These are phyloP conservation scores for Quercus rubra DNA, from an alignment of 306 rosid genomes.

Conservation along the genomic window DNA sequence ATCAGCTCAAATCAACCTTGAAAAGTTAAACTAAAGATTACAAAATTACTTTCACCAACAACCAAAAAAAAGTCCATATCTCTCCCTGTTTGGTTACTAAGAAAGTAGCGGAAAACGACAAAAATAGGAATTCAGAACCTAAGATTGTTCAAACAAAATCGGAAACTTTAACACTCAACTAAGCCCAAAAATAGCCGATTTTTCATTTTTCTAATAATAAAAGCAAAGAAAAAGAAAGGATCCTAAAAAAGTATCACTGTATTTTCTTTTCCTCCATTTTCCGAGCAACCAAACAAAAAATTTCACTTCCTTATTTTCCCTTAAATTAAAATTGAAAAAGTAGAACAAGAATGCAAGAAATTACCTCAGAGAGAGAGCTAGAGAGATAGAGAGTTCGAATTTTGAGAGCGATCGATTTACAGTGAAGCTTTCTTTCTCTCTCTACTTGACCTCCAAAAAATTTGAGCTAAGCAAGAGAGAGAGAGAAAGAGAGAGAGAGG, in stretches of 20 bases:
- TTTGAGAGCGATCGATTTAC: conserved; percentile 8
- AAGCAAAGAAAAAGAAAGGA: conserved; percentile 12
- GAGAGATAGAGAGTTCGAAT: neutral
- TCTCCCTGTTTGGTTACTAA: neutral
- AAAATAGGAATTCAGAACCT: neutral
- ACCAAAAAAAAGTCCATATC: neutral
- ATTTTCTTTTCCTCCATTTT: conserved; percentile 1
- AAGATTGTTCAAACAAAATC: neutral
- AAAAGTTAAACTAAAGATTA: neutral
- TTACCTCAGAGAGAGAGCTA: conserved; percentile 24
- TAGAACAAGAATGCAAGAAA: conserved; percentile 35
- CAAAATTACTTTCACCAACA: neutral
- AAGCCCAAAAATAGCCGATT: neutral
- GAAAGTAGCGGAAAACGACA: neutral
- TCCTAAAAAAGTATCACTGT: conserved; percentile 3
- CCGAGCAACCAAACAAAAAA: conserved; percentile 8
- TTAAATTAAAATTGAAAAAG: neutral
- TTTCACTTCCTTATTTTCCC: neutral
- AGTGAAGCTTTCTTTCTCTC: neutral
- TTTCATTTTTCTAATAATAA: neutral
- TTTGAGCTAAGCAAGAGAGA: conserved; percentile 10
- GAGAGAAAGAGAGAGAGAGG: neutral
- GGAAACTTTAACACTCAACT: neutral
- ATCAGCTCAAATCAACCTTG: conserved; percentile 16
- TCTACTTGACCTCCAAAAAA: conserved; percentile 6